Evolutionary conservation across 2,329 filamentous ascomycete species (phyloP).

Genomic region (Pezicula rhizophila): DNA sequence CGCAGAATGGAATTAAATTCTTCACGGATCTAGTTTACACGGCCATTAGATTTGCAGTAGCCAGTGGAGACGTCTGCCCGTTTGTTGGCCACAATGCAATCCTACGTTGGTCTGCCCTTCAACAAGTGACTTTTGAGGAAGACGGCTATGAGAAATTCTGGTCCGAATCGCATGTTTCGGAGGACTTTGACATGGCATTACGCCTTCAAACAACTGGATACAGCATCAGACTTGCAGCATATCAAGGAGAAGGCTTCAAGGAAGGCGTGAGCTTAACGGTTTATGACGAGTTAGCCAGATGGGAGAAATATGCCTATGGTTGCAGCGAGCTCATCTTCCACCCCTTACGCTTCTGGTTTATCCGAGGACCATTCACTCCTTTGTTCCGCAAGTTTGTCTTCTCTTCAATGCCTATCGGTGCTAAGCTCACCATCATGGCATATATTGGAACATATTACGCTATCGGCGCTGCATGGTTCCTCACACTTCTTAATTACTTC

Average conservation of each 20-base stretch:
- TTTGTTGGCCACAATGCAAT: conserved; percentile 77
- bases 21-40: conserved; percentile 72
- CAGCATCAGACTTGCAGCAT: conserved; percentile 65
- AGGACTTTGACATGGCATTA: conserved; percentile 78
- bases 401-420: conserved; percentile 68
- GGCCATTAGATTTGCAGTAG: conserved; percentile 68
- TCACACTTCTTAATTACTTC: conserved; percentile 71
- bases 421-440: conserved; percentile 69
- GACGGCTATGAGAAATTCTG: conserved; percentile 74
- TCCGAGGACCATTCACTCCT: conserved; percentile 69
- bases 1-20: conserved; percentile 57
- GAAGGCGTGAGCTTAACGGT: conserved; percentile 80
- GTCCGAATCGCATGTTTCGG: conserved; percentile 74
- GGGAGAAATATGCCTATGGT: conserved; percentile 84
- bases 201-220: conserved; percentile 68
- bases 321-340: conserved; percentile 80
- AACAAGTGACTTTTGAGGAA: conserved; percentile 62
- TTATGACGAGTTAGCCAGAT: conserved; percentile 76
- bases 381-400: conserved; percentile 69
- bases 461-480: conserved; percentile 68
- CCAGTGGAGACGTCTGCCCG: conserved; percentile 70
- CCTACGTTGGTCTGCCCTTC: conserved; percentile 68
- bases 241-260: conserved; percentile 70
- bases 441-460: conserved; percentile 80
- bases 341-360: conserved; percentile 67